These are phyloP conservation scores for Papiliotrema terrestris DNA, from an alignment of 1,284 basidiomycete genomes.

Conservation along the genomic window DNA sequence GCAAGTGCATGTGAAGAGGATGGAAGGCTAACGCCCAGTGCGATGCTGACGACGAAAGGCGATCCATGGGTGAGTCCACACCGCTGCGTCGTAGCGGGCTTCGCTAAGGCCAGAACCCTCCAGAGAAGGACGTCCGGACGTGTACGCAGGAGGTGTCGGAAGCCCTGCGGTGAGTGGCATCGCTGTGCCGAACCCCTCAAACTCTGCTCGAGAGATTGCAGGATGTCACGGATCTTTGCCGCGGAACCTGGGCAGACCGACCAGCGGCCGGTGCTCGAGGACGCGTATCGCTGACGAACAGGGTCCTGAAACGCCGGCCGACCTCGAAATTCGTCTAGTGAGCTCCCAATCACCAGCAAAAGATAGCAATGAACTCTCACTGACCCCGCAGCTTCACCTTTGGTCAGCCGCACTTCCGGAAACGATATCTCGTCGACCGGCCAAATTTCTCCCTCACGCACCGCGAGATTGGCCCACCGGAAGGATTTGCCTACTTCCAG, in stretches of 20 bases:
- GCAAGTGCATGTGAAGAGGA: neutral
- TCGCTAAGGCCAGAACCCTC: constrained; percentile 63
- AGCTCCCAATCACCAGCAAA: constrained; percentile 4
- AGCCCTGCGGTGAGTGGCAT: constrained; percentile 61
- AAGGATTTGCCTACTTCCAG: constrained; percentile 81
- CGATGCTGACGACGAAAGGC: constrained; percentile 83
- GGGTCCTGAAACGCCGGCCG: constrained; percentile 59
- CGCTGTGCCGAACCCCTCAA: constrained; percentile 1
- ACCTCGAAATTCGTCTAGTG: constrained; percentile 69
- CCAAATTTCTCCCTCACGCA: constrained; percentile 33
- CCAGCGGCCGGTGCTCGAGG: neutral
- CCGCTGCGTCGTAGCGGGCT: neutral
- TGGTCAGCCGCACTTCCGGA: constrained; percentile 86
- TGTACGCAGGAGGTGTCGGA: constrained; percentile 80
- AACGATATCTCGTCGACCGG: constrained; percentile 49
- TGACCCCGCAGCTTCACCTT: constrained; percentile 61
- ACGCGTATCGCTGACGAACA: constrained; percentile 32
- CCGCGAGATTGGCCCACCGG: constrained; percentile 51
- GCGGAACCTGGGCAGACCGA: neutral
- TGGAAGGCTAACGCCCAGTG: constrained; percentile 42
- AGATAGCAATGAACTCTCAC: neutral
- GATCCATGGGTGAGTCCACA: constrained; percentile 72
- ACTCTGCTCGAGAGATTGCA: no score
- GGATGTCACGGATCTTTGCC: no score
- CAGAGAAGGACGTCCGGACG: constrained; percentile 67